These are phyloP conservation scores for Cystobasidium slooffiae DNA, from an alignment of 1,284 basidiomycete species.

Conservation along the genomic window DNA sequence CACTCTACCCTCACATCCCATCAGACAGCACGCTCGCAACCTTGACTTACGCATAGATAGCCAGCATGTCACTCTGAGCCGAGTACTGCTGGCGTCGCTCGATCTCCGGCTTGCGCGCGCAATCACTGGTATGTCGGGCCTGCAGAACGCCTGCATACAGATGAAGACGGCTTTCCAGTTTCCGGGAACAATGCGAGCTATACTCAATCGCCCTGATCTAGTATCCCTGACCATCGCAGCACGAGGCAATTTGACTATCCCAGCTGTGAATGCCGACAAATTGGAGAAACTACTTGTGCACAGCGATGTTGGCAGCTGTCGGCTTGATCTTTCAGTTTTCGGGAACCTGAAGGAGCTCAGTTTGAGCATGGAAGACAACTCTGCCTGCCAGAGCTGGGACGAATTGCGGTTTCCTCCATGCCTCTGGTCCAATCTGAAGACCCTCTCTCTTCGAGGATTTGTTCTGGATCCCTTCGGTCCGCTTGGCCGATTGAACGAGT, in stretches of 20 bases:
- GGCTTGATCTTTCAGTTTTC: slow-evolving; percentile 3
- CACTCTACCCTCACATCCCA: neutral
- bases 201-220: neutral
- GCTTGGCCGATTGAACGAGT: neutral
- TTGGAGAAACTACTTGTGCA: neutral
- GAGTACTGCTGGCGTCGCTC: neutral
- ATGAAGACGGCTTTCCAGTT: neutral
- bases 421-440: neutral
- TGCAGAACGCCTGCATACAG: neutral
- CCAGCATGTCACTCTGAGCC: neutral
- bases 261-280: neutral
- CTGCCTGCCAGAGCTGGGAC: slow-evolving; percentile 7
- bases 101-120: neutral
- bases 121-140: neutral
- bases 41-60: slow-evolving; percentile 4
- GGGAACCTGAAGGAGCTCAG: slow-evolving; percentile 1
- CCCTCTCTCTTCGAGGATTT: slow-evolving; percentile 7
- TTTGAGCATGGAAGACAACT: slow-evolving; percentile 20
- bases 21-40: neutral
- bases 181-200: slow-evolving; percentile 3
- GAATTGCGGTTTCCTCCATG: neutral
- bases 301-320: slow-evolving; percentile 7
- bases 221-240: neutral
- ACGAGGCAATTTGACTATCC: neutral
- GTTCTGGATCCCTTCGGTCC: slow-evolving; percentile 1